Evolutionary conservation across 1,284 basidiomycete species (phyloP).

Genomic region (Meira nashicola): DNA sequence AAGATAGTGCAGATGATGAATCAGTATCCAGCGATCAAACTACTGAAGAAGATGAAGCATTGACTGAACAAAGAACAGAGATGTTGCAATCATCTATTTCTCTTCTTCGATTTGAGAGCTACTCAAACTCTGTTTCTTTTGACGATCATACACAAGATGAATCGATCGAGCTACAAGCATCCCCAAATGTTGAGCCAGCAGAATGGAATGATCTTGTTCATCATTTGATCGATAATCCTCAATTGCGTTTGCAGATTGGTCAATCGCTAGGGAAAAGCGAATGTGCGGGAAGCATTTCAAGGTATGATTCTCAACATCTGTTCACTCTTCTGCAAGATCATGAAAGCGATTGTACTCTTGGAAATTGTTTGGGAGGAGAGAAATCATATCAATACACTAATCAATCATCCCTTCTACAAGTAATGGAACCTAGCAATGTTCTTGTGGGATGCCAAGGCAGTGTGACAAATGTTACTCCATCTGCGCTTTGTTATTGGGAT

Average conservation of each 20-base stretch:
- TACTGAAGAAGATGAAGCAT: background rate
- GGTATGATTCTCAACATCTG: too few species aligned
- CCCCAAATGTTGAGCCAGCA: background rate
- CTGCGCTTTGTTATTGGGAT: conserved; percentile 42
- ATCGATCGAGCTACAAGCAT: background rate
- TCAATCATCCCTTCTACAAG: conserved; percentile 2
- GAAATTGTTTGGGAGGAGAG: too few species aligned
- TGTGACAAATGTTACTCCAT: conserved; percentile 25
- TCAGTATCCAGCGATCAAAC: background rate
- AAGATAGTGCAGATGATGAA: conserved; percentile 13
- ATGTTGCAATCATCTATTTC: background rate
- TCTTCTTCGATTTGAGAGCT: background rate
- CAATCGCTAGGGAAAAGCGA: too few species aligned
- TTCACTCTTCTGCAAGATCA: too few species aligned
- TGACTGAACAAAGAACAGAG: background rate
- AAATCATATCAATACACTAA: too few species aligned
- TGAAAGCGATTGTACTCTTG: too few species aligned
- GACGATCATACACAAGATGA: too few species aligned
- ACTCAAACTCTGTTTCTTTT: too few species aligned
- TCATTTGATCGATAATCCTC: background rate
- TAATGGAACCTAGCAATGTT: conserved; percentile 31
- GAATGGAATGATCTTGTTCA: background rate
- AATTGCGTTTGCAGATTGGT: background rate
- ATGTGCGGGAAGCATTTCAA: too few species aligned
- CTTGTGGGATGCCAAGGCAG: conserved; percentile 35